Conservation (phyloP, 2,329 filamentous ascomycete species). For the Diaporthe humulicola region DNA sequence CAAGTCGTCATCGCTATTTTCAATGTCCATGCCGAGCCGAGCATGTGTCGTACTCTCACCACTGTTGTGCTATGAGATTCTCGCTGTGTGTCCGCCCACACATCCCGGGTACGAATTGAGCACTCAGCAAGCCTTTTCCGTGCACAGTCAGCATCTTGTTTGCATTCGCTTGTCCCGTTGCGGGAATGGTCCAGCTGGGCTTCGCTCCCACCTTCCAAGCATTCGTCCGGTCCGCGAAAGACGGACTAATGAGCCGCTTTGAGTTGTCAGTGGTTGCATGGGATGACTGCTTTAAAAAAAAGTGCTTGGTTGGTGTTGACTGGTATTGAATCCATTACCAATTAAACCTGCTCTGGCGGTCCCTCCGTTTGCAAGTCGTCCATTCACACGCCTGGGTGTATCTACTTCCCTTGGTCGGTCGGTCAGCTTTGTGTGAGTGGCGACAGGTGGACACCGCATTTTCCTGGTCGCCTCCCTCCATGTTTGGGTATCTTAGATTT, state of each 20-base stretch:
- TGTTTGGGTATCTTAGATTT: not conserved
- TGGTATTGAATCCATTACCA: not conserved
- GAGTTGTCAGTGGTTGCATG: slow-evolving; percentile 9
- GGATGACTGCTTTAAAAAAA: not conserved
- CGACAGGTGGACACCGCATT: not conserved
- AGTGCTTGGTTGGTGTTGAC: not conserved
- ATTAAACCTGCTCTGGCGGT: not conserved
- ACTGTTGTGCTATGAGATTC: not conserved
- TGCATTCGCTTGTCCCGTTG: slow-evolving; percentile 28
- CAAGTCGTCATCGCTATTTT: slow-evolving; percentile 22
- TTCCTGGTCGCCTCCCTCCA: not conserved
- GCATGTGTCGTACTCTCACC: slow-evolving; percentile 26
- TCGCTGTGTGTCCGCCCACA: not conserved
- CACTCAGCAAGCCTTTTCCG: slow-evolving; percentile 30
- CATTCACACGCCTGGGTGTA: not conserved
- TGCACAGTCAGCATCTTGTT: slow-evolving; percentile 40
- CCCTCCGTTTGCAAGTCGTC: not conserved
- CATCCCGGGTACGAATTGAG: slow-evolving; percentile 1
- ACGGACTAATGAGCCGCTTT: not conserved
- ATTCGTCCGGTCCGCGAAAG: not conserved
- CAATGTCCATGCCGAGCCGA: slow-evolving; percentile 5
- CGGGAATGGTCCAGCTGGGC: slow-evolving; percentile 10
- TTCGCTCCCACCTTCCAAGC: not conserved
- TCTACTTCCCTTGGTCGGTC: not conserved
- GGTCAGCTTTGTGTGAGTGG: not conserved